Evolutionary conservation across 2,329 filamentous ascomycete genomes (phyloP), one percentile per base, ranked within the genome.

Genomic region (Colletotrichum salicis): DNA sequence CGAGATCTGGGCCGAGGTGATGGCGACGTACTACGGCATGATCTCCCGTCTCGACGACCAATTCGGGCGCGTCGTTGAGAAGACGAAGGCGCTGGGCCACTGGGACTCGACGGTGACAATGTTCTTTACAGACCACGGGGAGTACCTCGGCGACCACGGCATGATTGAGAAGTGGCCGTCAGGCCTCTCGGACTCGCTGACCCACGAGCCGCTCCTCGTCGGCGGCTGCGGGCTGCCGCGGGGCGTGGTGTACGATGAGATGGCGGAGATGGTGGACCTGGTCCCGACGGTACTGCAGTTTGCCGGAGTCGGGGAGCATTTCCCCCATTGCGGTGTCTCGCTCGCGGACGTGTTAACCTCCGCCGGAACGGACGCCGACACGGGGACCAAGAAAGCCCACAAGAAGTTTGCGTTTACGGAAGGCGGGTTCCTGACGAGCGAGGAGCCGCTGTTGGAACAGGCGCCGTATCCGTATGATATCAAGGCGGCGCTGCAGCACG

Each of bases 111-210:
- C 83, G 0, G 78, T 85, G 0, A 84, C 83, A 0, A 79, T 85
- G 77, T 84, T 85, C 73, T 85, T 84, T 65, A 84, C 83, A 0
- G 83, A 84, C 56, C 84, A 84, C 68, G 84, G 84, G 4, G 84
- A 86, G 64, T 87, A 83, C 62, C 80, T 87, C 0, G 84, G 84
- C 13, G 84, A 86, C 63, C 79, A 85, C 64, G 84, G 84, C 0
- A 75, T 86, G 13, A 83, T 87, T 27, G 84, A 87, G 75, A 86
- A 86, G 68, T 86, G 85, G 84, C 84, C 83, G 0, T 84, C 82
- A 0, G 84, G 81, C 3, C 73, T 86, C 0, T 84, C 81, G 0
- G 82, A 86, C 37, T 78, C 79, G 1, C 78, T 86, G 1, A 78
- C 82, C 0, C 83, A 82, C 19, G 82, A 85, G 62, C 85, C 84